Evolutionary conservation across 2,329 filamentous ascomycete species (phyloP).

Genomic region (Sordariomycetes sp.): DNA sequence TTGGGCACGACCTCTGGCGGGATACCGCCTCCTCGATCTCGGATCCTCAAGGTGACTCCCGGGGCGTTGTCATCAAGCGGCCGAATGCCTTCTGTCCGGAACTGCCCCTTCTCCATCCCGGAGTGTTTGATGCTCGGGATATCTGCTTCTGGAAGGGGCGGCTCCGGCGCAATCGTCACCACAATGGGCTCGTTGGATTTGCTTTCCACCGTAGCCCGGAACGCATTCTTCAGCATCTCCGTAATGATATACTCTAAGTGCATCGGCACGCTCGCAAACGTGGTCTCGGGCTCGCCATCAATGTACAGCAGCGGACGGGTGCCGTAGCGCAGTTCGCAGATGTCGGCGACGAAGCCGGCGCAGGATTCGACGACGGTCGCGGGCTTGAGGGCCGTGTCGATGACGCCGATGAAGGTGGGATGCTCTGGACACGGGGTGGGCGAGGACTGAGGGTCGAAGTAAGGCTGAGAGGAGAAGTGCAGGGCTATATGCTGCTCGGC

Average conservation of each 20-base stretch:
- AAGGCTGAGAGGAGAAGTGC: constrained; percentile 63
- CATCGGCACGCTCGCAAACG: constrained; percentile 88
- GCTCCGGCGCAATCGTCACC: constrained; percentile 77
- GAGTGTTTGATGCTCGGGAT: constrained; percentile 21
- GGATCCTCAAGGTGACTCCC: constrained; percentile 89
- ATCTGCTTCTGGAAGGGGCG: constrained; percentile 22
- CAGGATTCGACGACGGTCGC: constrained; percentile 75
- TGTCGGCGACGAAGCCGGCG: constrained; percentile 86
- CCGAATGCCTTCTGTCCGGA: constrained; percentile 37
- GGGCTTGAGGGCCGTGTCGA: constrained; percentile 81
- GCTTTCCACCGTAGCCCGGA: constrained; percentile 83
- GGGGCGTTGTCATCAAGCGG: constrained; percentile 59
- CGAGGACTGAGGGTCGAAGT: constrained; percentile 47
- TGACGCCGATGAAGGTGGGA: constrained; percentile 80
- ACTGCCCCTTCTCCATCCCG: constrained; percentile 27
- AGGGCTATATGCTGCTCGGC: constrained; percentile 95
- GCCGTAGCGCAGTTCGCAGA: constrained; percentile 94
- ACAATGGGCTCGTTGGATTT: constrained; percentile 77
- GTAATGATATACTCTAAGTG: constrained; percentile 97
- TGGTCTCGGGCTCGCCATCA: constrained; percentile 78
- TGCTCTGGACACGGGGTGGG: constrained; percentile 41
- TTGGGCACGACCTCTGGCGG: constrained; percentile 72
- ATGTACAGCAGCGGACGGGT: constrained; percentile 73
- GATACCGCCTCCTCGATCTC: constrained; percentile 92
- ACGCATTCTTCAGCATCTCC: constrained; percentile 93